These are phyloP conservation scores for Ascosphaera aggregata DNA, from an alignment of 2,329 filamentous ascomycete genomes.

Conservation along the genomic window DNA sequence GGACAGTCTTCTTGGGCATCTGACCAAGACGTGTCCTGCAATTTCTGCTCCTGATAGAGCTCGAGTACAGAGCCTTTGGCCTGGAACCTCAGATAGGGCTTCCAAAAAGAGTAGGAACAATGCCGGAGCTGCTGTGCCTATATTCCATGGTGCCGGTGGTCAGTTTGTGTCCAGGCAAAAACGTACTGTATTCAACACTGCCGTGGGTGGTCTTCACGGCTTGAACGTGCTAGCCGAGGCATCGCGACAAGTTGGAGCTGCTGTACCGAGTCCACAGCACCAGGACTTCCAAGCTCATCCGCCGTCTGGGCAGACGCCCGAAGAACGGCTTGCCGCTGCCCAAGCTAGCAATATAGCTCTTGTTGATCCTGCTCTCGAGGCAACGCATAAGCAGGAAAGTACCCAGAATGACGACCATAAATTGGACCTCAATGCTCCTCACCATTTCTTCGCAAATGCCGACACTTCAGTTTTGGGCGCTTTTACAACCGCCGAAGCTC, in stretches of 20 bases:
- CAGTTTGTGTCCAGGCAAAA: no score
- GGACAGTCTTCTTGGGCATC: constrained; percentile 57
- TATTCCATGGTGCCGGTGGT: no score
- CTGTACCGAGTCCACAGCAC: no score
- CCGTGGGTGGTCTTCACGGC: constrained; percentile 43
- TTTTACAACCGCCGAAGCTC: constrained; percentile 13
- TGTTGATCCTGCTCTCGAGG: constrained; percentile 20
- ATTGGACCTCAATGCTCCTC: constrained; percentile 1
- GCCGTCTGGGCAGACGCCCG: no score
- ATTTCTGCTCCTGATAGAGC: constrained; percentile 52
- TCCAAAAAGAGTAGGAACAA: no score
- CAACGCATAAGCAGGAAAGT: constrained; percentile 4
- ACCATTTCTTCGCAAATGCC: constrained; percentile 1
- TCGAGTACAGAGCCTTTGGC: constrained; percentile 47
- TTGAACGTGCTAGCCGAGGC: constrained; percentile 75
- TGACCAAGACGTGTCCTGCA: constrained; percentile 69
- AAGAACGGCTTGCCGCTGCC: no score
- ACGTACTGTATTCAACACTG: no score
- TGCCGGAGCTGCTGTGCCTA: no score
- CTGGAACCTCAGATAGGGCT: constrained; percentile 46
- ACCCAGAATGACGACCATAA: not conserved
- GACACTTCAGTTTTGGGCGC: constrained; percentile 5
- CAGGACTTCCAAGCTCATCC: no score
- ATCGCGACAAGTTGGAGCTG: constrained; percentile 47
- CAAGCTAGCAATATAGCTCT: no score